Evolutionary conservation across 768 basidiomycete species (phyloP), one percentile per base, ranked within the genome.

Genomic region (Russula emetica): DNA sequence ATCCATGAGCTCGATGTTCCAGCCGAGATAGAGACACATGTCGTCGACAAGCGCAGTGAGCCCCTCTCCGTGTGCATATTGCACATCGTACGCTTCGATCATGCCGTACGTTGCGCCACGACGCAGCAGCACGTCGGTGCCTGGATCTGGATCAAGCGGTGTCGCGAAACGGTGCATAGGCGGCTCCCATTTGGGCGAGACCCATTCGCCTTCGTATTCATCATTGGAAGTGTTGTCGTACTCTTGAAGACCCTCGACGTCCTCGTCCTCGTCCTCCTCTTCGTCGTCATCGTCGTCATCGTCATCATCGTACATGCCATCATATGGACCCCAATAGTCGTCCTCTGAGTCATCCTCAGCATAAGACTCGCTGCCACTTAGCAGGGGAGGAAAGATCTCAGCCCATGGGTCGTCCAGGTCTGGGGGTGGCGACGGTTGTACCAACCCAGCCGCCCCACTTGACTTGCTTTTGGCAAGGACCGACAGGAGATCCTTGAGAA

Each of bases 351-450:
- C 74, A 13, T 74, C 75, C 24, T 74, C 76, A 7, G 69, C 71
- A 20, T 71, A 71, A 7, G 70, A 70, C 16, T 68, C 71, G 70
- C 74, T 55, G 63, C 67, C 16, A 68, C 69, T 76, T 51, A 42
- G 28, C 77, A 77, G 11, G 76, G 72, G 1, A 32, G 76, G 78
- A 71, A 90, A 90, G 55, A 90, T 80, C 1, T 86, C 88, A 51
- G 79, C 81, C 88, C 88, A 90, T 0, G 87, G 87, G 69, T 90
- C 85, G 1, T 74, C 78, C 7, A 80, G 80, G 28, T 71, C 72
- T 24, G 78, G 74, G 3, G 74, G 69, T 13, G 73, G 70, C 57
- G 76, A 69, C 11, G 60, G 66, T n/a, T 70, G 72, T 0, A 66
- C 55, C 1, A 69, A 70, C 26, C 67, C 68, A 20, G 66, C 66